phyloP scores from a whole-genome alignment of 1,284 basidiomycete genomes.

The Cryptococcus sp. region DNA sequence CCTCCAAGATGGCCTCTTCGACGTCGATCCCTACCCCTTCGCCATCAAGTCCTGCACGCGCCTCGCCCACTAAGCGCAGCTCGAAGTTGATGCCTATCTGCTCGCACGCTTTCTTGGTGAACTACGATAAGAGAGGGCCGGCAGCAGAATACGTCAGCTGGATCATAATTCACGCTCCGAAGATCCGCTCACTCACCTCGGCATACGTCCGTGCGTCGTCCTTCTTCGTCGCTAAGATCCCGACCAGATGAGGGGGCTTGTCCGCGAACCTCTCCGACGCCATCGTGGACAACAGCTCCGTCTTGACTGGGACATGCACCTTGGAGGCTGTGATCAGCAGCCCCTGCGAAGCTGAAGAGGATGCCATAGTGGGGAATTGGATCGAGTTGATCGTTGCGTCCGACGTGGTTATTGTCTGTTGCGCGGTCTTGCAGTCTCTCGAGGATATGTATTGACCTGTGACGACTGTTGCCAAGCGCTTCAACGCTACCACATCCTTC shows the following conservation, averaged over 20 bases:
- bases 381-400: not conserved
- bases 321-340: conserved; percentile 52
- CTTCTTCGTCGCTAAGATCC: conserved; percentile 84
- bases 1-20: conserved; percentile 89
- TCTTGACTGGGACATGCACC: conserved; percentile 52
- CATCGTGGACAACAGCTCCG: conserved; percentile 46
- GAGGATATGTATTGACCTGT: too few species aligned
- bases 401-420: too few species aligned
- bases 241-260: conserved; percentile 73
- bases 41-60: conserved; percentile 51
- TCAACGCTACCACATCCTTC: too few species aligned
- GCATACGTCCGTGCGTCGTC: conserved; percentile 88
- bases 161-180: too few species aligned
- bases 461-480: too few species aligned
- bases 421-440: too few species aligned
- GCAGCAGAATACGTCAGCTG: too few species aligned
- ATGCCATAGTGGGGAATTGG: not conserved
- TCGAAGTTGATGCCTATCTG: conserved; percentile 86
- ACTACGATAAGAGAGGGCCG: conserved; percentile 48
- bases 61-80: conserved; percentile 66
- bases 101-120: conserved; percentile 88
- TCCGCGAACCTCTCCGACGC: conserved; percentile 34
- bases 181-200: conserved; percentile 55
- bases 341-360: conserved; percentile 37
- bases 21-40: conserved; percentile 69